Evolutionary conservation across 306 rosid species (phyloP).

Genomic region (Fagus sylvatica): DNA sequence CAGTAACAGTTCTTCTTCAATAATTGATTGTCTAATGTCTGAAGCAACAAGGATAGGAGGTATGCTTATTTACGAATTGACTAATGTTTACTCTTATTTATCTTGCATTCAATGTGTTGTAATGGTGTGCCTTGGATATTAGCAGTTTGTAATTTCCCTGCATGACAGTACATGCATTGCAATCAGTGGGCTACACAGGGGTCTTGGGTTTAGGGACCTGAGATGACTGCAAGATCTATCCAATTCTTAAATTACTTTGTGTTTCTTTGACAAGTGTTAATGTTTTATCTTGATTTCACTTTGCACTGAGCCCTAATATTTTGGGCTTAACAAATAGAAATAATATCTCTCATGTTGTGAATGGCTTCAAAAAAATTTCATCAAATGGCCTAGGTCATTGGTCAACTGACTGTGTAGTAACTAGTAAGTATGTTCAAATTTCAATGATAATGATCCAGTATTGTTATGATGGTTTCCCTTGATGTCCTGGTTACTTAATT

Average conservation of each 20-base stretch:
- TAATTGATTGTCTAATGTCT: conserved; percentile 85
- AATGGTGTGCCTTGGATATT: conserved; percentile 4
- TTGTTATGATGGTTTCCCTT: too few relatives aligned
- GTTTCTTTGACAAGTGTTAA: background rate
- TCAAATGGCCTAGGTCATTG: too few relatives aligned
- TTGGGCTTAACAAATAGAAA: background rate
- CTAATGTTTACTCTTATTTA: conserved; percentile 8
- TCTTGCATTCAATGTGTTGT: conserved; percentile 9
- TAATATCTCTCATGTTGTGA: background rate
- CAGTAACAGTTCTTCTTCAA: conserved; percentile 79
- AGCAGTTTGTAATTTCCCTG: background rate
- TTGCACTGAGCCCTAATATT: background rate
- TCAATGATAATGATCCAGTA: too few relatives aligned
- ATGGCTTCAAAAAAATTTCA: background rate
- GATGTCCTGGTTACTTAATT: too few relatives aligned
- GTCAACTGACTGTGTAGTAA: too few relatives aligned
- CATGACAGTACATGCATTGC: too few relatives aligned
- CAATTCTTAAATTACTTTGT: background rate
- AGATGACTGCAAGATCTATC: background rate
- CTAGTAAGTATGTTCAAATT: too few relatives aligned
- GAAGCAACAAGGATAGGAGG: conserved; percentile 65
- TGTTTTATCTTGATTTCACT: background rate
- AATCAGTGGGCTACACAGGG: too few relatives aligned
- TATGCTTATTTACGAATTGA: conserved; percentile 28
- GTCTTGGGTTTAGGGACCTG: background rate